These are phyloP conservation scores for Tricharina praecox DNA, from an alignment of 495 filamentous ascomycete species.

Conservation along the genomic window DNA sequence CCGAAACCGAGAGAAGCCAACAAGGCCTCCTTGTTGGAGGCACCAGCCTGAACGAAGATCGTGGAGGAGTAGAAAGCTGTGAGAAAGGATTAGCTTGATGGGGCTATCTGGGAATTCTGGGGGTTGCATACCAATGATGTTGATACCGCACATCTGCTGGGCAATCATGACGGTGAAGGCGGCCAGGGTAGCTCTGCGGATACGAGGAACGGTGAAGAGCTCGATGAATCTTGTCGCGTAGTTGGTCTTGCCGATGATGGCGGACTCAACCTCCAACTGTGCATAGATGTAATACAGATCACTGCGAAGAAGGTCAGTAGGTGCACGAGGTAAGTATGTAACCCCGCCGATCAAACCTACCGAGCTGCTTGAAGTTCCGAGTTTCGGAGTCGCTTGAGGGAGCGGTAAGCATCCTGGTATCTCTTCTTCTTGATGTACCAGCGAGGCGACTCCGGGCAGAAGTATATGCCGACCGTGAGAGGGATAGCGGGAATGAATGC, in stretches of 20 bases:
- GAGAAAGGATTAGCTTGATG: too few relatives aligned
- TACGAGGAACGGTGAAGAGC: slow-evolving; percentile 55
- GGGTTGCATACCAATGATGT: too few relatives aligned
- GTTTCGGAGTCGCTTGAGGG: slow-evolving; percentile 45
- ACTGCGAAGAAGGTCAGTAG: slow-evolving; percentile 4
- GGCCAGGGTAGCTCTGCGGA: slow-evolving; percentile 54
- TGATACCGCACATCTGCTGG: slow-evolving; percentile 40
- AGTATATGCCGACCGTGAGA: slow-evolving; percentile 48
- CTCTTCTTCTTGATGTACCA: slow-evolving; percentile 62
- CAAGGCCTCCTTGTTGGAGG: slow-evolving; percentile 40
- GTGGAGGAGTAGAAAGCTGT: slow-evolving; percentile 69
- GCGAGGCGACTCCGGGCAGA: slow-evolving; percentile 36
- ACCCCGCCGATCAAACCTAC: too few relatives aligned
- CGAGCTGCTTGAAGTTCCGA: slow-evolving; percentile 59
- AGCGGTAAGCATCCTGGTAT: slow-evolving; percentile 45
- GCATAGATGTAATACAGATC: slow-evolving; percentile 67
- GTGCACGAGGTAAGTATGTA: slow-evolving; percentile 44
- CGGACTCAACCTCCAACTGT: slow-evolving; percentile 45
- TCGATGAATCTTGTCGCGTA: slow-evolving; percentile 40
- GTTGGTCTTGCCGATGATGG: slow-evolving; percentile 48
- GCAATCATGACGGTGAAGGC: slow-evolving; percentile 65
- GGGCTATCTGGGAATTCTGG: too few relatives aligned
- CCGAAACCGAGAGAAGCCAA: slow-evolving; percentile 58
- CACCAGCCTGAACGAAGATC: slow-evolving; percentile 50
- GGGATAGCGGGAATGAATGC: slow-evolving; percentile 56